Percentiles rank a stretch among this genome's conserved stretches.
Evolutionary conservation across 164 flowering plant genomes (phyloP).

Genomic region (Macadamia integrifolia): DNA sequence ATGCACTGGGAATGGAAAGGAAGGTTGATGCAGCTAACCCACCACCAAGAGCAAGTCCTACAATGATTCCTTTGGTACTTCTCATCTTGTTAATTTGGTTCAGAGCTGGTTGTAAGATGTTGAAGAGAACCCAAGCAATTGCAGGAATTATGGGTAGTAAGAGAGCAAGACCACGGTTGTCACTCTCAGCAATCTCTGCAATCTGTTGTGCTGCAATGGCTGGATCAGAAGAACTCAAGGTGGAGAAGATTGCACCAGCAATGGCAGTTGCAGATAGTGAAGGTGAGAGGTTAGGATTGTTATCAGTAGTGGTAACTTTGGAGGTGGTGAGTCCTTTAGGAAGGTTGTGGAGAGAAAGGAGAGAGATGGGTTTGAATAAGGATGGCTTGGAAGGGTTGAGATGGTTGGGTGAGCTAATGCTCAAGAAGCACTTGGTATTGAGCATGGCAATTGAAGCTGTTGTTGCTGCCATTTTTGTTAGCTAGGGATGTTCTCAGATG

Average conservation of each 20-base stretch:
- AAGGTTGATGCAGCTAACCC: constrained; percentile 55
- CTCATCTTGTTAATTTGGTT: constrained; percentile 78
- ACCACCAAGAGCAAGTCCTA: constrained; percentile 70
- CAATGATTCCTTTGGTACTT: constrained; percentile 45
- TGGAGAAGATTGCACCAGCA: constrained; percentile 56
- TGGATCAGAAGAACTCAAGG: constrained; percentile 52
- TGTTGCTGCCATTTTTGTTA: constrained; percentile 32
- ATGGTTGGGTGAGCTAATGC: constrained; percentile 28
- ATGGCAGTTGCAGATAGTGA: constrained; percentile 41
- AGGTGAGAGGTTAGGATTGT: constrained; percentile 11
- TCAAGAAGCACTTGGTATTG: constrained; percentile 44
- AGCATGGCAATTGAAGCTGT: constrained; percentile 46
- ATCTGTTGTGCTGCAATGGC: constrained; percentile 78
- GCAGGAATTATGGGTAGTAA: constrained; percentile 79
- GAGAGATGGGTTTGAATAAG: constrained; percentile 36
- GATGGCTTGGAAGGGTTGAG: constrained; percentile 30
- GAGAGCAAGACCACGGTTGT: constrained; percentile 79
- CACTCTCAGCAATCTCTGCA: constrained; percentile 55
- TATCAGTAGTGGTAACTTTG: neutral
- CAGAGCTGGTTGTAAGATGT: constrained; percentile 83
- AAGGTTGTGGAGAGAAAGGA: constrained; percentile 50
- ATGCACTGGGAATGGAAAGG: constrained; percentile 33
- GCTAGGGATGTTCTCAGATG: too few relatives aligned
- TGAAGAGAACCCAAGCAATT: constrained; percentile 76
- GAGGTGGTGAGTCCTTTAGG: constrained; percentile 42